Percentiles rank a stretch among this genome's conserved stretches.
Conservation (phyloP, 495 filamentous ascomycete genomes). For the Talaromyces thailandensis region DNA sequence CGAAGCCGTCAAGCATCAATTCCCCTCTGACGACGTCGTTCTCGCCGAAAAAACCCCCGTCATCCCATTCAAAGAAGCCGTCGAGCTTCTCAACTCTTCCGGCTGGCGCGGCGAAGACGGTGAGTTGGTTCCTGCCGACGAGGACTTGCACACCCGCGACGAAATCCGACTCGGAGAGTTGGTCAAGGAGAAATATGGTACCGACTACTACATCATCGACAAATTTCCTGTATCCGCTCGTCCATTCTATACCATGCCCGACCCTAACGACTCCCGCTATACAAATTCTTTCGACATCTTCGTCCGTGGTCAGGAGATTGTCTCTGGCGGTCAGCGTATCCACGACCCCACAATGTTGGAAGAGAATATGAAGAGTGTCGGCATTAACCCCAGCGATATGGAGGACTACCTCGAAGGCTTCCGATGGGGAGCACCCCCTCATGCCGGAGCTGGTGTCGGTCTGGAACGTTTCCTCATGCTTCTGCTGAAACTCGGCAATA, state of each 20-base stretch:
- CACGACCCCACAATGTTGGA: conserved; percentile 69
- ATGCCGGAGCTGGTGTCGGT: conserved; percentile 85
- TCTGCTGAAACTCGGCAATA: conserved; percentile 75
- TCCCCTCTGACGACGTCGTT: conserved; percentile 58
- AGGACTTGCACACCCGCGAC: conserved; percentile 76
- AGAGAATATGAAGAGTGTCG: conserved; percentile 64
- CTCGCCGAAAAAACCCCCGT: conserved; percentile 78
- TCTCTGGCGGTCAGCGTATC: conserved; percentile 86
- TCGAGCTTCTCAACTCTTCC: conserved; percentile 71
- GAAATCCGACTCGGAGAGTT: conserved; percentile 80
- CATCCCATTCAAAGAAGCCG: conserved; percentile 70
- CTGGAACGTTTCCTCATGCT: conserved; percentile 83
- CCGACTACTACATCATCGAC: conserved; percentile 92
- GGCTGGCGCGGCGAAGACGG: conserved; percentile 73
- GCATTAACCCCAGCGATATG: conserved; percentile 68
- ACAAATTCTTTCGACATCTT: conserved; percentile 97
- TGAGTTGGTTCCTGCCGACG: conserved; percentile 52
- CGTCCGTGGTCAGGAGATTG: conserved; percentile 87
- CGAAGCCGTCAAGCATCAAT: conserved; percentile 54
- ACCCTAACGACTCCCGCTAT: conserved; percentile 57
- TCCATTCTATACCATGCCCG: conserved; percentile 93
- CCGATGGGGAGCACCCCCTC: conserved; percentile 79
- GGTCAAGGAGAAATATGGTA: conserved; percentile 75
- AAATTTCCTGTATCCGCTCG: conserved; percentile 79
- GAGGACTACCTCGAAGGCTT: conserved; percentile 86